Conservation (phyloP, 495 filamentous ascomycete species). For the Aspergillus mulundensis region DNA sequence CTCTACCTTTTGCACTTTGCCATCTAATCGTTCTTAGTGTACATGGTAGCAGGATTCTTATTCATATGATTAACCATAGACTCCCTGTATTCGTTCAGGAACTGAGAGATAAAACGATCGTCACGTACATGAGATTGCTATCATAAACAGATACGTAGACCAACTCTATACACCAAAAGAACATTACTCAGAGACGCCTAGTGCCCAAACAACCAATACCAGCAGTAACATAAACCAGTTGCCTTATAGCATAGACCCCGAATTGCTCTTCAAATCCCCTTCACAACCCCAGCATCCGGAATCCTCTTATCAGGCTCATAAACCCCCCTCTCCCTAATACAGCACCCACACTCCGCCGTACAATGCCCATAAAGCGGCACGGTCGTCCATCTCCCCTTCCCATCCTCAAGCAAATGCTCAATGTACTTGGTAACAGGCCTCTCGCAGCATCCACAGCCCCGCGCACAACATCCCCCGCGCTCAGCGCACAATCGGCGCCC, state of each 20-base stretch:
- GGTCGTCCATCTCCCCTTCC: background rate
- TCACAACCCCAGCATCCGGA: background rate
- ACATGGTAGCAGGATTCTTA: background rate
- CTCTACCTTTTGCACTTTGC: background rate
- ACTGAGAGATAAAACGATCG: background rate
- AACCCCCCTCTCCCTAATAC: background rate
- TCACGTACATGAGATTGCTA: too few relatives aligned
- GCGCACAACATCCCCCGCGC: background rate
- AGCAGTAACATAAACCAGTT: too few relatives aligned
- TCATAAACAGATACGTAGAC: too few relatives aligned
- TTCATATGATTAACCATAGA: background rate
- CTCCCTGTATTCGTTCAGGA: background rate
- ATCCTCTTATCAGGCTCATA: background rate
- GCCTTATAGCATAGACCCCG: too few relatives aligned
- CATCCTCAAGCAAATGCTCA: background rate
- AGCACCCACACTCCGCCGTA: slow-evolving; percentile 4
- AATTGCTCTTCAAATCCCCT: background rate
- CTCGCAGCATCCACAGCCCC: background rate
- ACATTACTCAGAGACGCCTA: too few relatives aligned
- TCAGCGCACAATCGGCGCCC: background rate
- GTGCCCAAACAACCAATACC: too few relatives aligned
- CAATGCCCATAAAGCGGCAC: background rate
- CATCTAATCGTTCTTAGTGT: background rate
- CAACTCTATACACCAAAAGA: too few relatives aligned
- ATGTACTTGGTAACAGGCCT: background rate